phyloP scores from a whole-genome alignment of 345 rosid genomes.

The Eutrema heterophyllum region DNA sequence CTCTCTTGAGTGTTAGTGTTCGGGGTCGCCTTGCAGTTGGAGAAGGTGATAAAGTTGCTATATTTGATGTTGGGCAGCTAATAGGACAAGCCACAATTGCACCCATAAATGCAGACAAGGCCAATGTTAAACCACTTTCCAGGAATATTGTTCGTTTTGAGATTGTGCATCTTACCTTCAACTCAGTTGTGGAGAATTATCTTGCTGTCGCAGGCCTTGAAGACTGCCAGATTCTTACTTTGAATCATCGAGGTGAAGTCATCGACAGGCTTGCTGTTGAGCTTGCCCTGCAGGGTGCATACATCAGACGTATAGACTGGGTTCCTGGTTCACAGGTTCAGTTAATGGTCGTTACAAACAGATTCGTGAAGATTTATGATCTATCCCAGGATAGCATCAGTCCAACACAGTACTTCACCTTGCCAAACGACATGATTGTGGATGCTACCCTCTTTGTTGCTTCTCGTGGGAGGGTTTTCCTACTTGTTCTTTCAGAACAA shows the following conservation, averaged over 20 bases:
- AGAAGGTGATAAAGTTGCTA: slow-evolving; percentile 98
- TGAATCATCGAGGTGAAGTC: slow-evolving; percentile 95
- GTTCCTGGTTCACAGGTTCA: slow-evolving; percentile 96
- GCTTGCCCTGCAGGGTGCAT: slow-evolving; percentile 95
- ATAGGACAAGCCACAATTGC: slow-evolving; percentile 88
- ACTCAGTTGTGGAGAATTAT: slow-evolving; percentile 75
- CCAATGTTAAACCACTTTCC: slow-evolving; percentile 92
- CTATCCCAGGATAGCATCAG: slow-evolving; percentile 94
- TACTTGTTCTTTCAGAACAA: slow-evolving; percentile 78
- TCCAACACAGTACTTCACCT: slow-evolving; percentile 87
- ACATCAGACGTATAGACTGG: slow-evolving; percentile 86
- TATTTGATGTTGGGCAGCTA: slow-evolving; percentile 89
- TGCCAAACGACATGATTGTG: slow-evolving; percentile 74
- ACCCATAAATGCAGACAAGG: slow-evolving; percentile 93
- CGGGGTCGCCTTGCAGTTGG: slow-evolving; percentile 99
- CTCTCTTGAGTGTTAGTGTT: slow-evolving; percentile 84
- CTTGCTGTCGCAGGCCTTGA: slow-evolving; percentile 98
- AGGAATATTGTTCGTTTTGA: slow-evolving; percentile 94
- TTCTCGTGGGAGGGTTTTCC: slow-evolving; percentile 75
- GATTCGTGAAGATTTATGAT: slow-evolving; percentile 92
- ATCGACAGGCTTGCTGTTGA: slow-evolving; percentile 94
- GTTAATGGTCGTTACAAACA: slow-evolving; percentile 80
- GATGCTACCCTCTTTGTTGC: slow-evolving; percentile 84
- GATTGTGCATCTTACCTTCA: slow-evolving; percentile 87
- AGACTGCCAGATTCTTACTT: slow-evolving; percentile 89